phyloP scores from a whole-genome alignment of 73 alveolate genomes.

The Paramecium bursaria region DNA sequence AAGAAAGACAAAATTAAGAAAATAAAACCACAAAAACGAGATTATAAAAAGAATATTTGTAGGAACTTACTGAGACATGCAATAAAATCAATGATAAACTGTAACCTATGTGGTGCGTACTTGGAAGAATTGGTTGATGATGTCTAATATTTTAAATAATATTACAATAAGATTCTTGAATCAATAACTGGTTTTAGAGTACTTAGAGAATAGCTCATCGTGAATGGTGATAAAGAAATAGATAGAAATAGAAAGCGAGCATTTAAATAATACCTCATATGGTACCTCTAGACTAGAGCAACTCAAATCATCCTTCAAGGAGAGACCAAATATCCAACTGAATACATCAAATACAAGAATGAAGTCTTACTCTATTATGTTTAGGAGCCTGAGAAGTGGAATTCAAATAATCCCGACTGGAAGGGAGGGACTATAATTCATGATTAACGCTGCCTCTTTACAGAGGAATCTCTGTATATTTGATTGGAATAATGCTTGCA shows the following conservation, averaged over 20 bases:
- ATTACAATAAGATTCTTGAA: conserved; percentile 15
- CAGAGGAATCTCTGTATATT: too few species aligned
- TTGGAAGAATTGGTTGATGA: conserved; percentile 38
- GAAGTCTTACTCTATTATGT: conserved; percentile 38
- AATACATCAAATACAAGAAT: conserved; percentile 33
- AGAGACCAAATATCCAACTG: conserved; percentile 8
- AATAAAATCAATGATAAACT: conserved; percentile 30
- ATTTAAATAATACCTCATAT: conserved; percentile 12
- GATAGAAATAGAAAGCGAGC: conserved; percentile 19
- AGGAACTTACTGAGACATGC: conserved; percentile 54
- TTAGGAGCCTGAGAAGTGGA: conserved; percentile 44
- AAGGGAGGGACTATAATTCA: too few species aligned
- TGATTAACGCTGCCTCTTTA: too few species aligned
- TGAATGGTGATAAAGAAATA: not conserved
- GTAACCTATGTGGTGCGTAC: not conserved
- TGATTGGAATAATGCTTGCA: too few species aligned
- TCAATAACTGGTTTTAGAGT: conserved; percentile 53
- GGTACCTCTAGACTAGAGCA: conserved; percentile 37
- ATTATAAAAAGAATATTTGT: conserved; percentile 45
- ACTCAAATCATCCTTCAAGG: conserved; percentile 42
- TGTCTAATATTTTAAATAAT: not conserved
- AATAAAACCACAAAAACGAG: not conserved
- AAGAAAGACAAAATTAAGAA: not conserved
- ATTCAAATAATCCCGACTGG: conserved; percentile 48
- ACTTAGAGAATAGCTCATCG: not conserved